Conservation (phyloP, 2,329 filamentous ascomycete genomes). For the Paecilomyces fulvus region DNA sequence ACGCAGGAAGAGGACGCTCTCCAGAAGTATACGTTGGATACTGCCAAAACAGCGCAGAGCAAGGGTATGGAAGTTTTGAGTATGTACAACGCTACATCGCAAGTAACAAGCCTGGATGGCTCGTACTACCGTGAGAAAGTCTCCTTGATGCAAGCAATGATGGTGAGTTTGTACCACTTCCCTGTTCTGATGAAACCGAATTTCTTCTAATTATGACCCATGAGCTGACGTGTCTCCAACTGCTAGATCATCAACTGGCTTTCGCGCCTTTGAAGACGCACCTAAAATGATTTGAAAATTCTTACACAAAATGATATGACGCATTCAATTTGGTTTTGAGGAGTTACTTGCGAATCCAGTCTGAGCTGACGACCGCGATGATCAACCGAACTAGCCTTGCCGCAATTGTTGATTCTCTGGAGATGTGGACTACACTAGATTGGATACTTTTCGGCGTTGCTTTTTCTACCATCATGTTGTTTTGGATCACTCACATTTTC, state of each 20-base stretch:
- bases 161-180: conserved; percentile 19
- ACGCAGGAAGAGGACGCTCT: conserved; percentile 25
- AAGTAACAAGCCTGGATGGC: conserved; percentile 32
- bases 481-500: not conserved
- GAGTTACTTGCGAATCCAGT: not conserved
- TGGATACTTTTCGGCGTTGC: not conserved
- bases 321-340: not conserved
- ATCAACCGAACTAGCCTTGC: not conserved
- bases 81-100: conserved; percentile 37
- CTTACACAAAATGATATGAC: not conserved
- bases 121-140: conserved; percentile 31
- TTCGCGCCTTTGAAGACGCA: not conserved
- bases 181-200: not conserved
- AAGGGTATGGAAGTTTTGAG: conserved; percentile 33
- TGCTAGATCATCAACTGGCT: conserved; percentile 1
- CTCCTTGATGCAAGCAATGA: conserved; percentile 37
- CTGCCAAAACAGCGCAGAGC: conserved; percentile 22
- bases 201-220: not conserved
- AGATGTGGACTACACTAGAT: not conserved
- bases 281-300: not conserved
- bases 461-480: not conserved
- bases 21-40: conserved; percentile 33
- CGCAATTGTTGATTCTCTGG: not conserved
- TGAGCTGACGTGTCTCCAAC: not conserved
- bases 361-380: not conserved